Evolutionary conservation across 768 basidiomycete genomes (phyloP), one percentile per base, ranked within the genome.

Genomic region (Clitopilus hobsonii): DNA sequence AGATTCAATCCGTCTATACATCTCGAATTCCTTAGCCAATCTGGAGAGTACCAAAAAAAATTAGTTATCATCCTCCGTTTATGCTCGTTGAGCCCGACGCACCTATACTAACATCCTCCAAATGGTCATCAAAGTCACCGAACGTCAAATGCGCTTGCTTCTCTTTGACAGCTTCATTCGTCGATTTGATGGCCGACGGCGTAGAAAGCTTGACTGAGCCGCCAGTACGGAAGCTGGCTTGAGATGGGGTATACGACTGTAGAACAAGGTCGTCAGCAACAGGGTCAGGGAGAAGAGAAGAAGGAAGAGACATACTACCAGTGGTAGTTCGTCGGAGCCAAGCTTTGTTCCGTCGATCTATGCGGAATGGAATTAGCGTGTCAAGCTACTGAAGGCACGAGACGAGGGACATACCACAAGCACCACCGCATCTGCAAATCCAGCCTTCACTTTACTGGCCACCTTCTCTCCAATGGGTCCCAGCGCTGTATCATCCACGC

Each of bases 41-140:
- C 79, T 77, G 32, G 25, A 22, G 38, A n/a, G 52, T 36, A 23
- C 6, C 6, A 30, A 61, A 60, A 60, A 60, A 54, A 45, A 56
- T 60, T 20, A 61, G 27, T 63, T 61, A 32, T 53, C 58, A 63
- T 57, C 30, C 5, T 18, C 60, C 8, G 2, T 1, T 27, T 49
- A 47, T 36, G 72, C 51, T 36, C 23, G 20, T 20, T 6, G 47
- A 6, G 47, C 20, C n/a, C n/a, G n/a, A 51, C 27, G 27, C 30
- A 78, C 80, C 79, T 55, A 83, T 79, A 5, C 73, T 79, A 49
- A 85, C 84, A 66, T 90, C 84, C 68, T 90, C 90, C 47, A 91
- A 67, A 69, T 91, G 87, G 60, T 91, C 90, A 55, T 92, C 90
- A 58, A 91, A 91, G 66, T 92, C 90, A 3, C 84, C 86, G 55